Conservation (phyloP, 1,284 basidiomycete genomes). For the Hymenochaete sp. region DNA sequence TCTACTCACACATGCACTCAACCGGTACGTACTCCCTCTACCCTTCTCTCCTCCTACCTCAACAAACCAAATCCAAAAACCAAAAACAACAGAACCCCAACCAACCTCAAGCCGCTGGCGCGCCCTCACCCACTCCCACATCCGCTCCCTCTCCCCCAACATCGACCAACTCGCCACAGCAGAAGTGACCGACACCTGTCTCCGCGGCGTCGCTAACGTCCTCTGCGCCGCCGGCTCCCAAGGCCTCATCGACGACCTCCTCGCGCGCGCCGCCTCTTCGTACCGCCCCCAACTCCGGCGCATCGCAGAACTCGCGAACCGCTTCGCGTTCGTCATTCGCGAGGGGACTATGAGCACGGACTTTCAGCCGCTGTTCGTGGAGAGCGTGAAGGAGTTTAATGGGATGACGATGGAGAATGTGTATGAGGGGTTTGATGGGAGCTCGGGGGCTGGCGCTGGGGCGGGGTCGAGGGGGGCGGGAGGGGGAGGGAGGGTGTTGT, state of each 20-base stretch:
- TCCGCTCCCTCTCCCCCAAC: slow-evolving; percentile 58
- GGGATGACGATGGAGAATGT: slow-evolving; percentile 52
- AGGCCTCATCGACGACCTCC: slow-evolving; percentile 36
- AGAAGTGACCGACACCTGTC: slow-evolving; percentile 61
- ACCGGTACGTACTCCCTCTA: slow-evolving; percentile 35
- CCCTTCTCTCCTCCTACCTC: background rate
- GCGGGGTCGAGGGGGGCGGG: slow-evolving; percentile 16
- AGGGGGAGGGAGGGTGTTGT: slow-evolving; percentile 42
- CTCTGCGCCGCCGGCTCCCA: slow-evolving; percentile 33
- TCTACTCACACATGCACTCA: slow-evolving; percentile 57
- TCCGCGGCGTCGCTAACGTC: slow-evolving; percentile 60
- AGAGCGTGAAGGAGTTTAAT: slow-evolving; percentile 43
- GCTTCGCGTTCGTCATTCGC: slow-evolving; percentile 48
- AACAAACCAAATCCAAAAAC: background rate
- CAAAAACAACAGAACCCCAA: slow-evolving; percentile 46
- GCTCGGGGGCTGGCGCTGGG: background rate
- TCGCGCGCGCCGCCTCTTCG: slow-evolving; percentile 37
- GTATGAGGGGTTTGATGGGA: slow-evolving; percentile 44
- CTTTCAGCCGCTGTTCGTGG: slow-evolving; percentile 56
- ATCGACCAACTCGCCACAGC: slow-evolving; percentile 53
- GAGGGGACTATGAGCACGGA: slow-evolving; percentile 67
- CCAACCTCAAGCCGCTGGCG: slow-evolving; percentile 69
- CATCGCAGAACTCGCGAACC: slow-evolving; percentile 52
- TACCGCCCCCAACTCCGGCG: slow-evolving; percentile 53
- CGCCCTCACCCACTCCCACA: slow-evolving; percentile 55